These are phyloP conservation scores for Prorocentrum cordatum DNA, from an alignment of 169 alveolate species.

Conservation along the genomic window DNA sequence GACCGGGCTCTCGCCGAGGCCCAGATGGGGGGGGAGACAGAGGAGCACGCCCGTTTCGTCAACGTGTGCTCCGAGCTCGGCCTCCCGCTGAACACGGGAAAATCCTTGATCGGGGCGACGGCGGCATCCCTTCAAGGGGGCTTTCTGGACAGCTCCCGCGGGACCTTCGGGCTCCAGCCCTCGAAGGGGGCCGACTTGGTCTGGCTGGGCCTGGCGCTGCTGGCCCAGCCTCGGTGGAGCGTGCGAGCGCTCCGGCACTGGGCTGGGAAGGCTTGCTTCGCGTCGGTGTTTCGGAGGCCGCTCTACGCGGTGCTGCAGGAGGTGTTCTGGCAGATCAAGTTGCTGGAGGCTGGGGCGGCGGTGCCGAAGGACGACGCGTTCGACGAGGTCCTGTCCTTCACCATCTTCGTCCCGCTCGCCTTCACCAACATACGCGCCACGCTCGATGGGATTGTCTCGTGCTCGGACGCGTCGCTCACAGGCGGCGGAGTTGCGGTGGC, in stretches of 20 bases:
- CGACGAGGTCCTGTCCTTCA: neutral
- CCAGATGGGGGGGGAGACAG: neutral
- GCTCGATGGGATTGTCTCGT: neutral
- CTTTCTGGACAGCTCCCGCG: neutral
- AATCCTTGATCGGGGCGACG: neutral
- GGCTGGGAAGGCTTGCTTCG: neutral
- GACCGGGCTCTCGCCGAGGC: neutral
- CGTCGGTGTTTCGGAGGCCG: neutral
- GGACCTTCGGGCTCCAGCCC: neutral
- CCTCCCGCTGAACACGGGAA: neutral
- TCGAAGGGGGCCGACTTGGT: neutral
- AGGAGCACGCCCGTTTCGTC: neutral
- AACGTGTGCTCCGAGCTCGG: neutral
- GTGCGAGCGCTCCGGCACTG: neutral
- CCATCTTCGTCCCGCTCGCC: neutral
- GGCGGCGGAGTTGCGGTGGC: neutral
- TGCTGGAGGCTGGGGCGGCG: too few relatives aligned
- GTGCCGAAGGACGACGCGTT: neutral
- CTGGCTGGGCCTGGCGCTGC: neutral
- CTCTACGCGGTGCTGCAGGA: neutral
- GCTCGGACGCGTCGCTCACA: neutral
- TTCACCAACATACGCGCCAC: neutral
- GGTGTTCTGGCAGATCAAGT: too few relatives aligned
- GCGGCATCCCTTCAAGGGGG: neutral
- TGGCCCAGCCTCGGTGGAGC: neutral